These are phyloP conservation scores for Fraxinus excelsior DNA, from an alignment of 257 asterid genomes.

Conservation along the genomic window DNA sequence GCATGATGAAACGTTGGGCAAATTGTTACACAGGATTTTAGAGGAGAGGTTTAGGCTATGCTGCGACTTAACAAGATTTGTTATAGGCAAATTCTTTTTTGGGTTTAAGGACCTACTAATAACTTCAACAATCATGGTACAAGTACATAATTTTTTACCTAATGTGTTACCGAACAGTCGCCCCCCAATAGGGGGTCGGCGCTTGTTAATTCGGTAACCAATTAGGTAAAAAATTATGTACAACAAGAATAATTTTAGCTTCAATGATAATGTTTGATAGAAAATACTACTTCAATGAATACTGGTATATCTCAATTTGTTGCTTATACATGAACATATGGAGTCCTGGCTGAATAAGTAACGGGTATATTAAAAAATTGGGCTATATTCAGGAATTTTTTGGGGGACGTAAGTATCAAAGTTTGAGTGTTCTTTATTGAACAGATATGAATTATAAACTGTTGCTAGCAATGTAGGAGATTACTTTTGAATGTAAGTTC, in stretches of 20 bases:
- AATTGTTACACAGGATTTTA: background rate
- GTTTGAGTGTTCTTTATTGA: background rate
- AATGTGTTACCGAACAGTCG: too few species aligned
- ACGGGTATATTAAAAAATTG: background rate
- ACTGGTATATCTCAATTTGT: background rate
- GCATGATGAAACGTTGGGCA: background rate
- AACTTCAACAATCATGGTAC: too few species aligned
- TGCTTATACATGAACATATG: background rate
- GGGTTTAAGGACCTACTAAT: background rate
- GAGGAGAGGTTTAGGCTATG: background rate
- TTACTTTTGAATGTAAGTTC: constrained; percentile 19
- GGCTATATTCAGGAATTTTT: background rate
- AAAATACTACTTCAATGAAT: background rate
- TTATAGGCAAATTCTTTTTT: background rate
- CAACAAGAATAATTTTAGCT: too few species aligned
- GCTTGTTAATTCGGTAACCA: background rate
- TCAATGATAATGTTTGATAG: background rate
- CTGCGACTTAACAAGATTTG: background rate
- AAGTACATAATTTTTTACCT: too few species aligned
- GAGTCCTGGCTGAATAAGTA: background rate
- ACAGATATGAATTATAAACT: background rate
- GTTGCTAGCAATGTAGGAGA: background rate
- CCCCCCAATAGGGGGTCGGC: too few species aligned
- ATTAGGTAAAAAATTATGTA: too few species aligned
- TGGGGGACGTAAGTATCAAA: background rate